These are phyloP conservation scores for Saccharomycopsis malanga DNA, from an alignment of 805 yeast genomes.

Conservation along the genomic window DNA sequence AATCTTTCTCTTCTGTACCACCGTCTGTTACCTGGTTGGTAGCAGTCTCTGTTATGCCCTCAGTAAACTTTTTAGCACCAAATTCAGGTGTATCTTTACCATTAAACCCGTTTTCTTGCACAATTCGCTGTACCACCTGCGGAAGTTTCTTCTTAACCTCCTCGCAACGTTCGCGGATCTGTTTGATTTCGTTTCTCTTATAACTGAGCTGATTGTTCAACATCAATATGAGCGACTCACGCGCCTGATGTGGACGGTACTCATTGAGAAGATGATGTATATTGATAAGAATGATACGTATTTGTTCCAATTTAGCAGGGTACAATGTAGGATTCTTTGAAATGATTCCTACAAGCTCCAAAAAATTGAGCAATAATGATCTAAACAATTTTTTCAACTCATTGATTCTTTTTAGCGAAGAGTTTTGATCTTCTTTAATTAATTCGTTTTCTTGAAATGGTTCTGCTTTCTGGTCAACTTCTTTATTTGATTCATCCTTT, in stretches of 20 bases:
- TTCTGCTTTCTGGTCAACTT: slow-evolving; percentile 27
- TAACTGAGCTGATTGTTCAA: slow-evolving; percentile 63
- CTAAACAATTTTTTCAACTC: slow-evolving; percentile 77
- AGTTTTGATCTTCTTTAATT: slow-evolving; percentile 30
- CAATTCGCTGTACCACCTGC: slow-evolving; percentile 1
- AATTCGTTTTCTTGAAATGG: slow-evolving; percentile 51
- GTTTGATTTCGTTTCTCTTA: slow-evolving; percentile 46
- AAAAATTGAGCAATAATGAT: slow-evolving; percentile 69
- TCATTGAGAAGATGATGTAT: slow-evolving; percentile 88
- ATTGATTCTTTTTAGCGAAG: slow-evolving; percentile 48
- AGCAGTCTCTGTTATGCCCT: too few species aligned
- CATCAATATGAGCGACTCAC: slow-evolving; percentile 77
- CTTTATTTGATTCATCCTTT: slow-evolving; percentile 31
- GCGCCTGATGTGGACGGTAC: slow-evolving; percentile 90
- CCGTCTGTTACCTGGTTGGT: too few species aligned
- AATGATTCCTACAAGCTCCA: slow-evolving; percentile 76
- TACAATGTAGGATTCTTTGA: slow-evolving; percentile 63
- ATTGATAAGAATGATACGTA: slow-evolving; percentile 75
- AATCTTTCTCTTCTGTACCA: too few species aligned
- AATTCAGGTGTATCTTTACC: too few species aligned
- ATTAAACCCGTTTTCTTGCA: too few species aligned
- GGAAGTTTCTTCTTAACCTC: slow-evolving; percentile 9
- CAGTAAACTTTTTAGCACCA: too few species aligned
- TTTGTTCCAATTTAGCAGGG: slow-evolving; percentile 62
- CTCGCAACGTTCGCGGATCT: slow-evolving; percentile 19